A percentile compares a stretch with the other conserved stretches of the same genome.
phyloP scores from a whole-genome alignment of 2,329 filamentous ascomycete species.

The Penicillium sp. region DNA sequence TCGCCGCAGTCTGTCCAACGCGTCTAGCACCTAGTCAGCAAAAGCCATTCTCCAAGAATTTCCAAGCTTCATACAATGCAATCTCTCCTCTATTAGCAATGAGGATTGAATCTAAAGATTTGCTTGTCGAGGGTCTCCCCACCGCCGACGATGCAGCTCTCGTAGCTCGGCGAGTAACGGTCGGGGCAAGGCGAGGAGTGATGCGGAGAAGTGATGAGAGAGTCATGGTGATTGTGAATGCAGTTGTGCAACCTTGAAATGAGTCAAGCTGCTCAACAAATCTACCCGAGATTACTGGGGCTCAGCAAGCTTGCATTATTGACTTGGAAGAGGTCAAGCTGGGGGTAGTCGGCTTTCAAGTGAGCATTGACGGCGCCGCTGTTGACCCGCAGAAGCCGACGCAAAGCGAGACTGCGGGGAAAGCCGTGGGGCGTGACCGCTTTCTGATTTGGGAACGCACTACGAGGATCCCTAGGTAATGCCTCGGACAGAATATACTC shows the following conservation, averaged over 20 bases:
- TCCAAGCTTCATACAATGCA: constrained; percentile 58
- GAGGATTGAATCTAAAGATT: constrained; percentile 69
- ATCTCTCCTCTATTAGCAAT: constrained; percentile 98
- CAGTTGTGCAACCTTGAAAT: neutral
- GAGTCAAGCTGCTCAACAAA: constrained; percentile 4
- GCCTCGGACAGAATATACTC: no score
- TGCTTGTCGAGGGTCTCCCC: constrained; percentile 24
- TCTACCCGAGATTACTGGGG: neutral
- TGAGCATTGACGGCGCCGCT: constrained; percentile 10
- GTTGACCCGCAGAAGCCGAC: constrained; percentile 26
- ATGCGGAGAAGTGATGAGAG: constrained; percentile 43
- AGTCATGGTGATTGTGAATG: constrained; percentile 27
- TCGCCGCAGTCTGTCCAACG: constrained; percentile 81
- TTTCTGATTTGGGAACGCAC: constrained; percentile 1
- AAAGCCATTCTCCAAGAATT: constrained; percentile 1
- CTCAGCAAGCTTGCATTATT: constrained; percentile 14
- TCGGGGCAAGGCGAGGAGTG: constrained; percentile 34
- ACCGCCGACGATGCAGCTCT: constrained; percentile 32
- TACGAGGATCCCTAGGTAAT: no score
- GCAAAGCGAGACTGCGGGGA: constrained; percentile 40
- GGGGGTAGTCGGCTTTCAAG: constrained; percentile 5
- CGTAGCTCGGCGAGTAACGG: constrained; percentile 27
- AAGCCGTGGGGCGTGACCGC: constrained; percentile 12
- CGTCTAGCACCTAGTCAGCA: constrained; percentile 48
- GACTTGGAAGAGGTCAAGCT: neutral